Evolutionary conservation across 179 eudicot genomes (phyloP).

Genomic region (Camellia oleifera): DNA sequence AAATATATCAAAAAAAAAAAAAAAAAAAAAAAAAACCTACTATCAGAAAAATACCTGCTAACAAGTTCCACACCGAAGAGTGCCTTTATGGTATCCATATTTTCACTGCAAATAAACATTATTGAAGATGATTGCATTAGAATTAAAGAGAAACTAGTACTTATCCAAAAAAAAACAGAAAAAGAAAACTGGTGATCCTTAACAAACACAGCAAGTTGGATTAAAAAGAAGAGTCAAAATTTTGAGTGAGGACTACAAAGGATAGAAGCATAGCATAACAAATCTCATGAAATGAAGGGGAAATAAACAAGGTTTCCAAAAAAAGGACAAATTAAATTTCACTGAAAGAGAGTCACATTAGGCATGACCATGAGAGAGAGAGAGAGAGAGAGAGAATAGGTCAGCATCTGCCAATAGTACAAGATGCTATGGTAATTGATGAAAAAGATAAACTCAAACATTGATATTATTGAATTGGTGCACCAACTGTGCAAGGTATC

Average conservation of each 20-base stretch:
- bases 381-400: too few relatives aligned
- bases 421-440: not conserved
- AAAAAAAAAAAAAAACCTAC: not conserved
- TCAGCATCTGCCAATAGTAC: not conserved
- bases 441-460: not conserved
- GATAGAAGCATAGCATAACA: not conserved
- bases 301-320: not conserved
- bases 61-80: slow-evolving; percentile 86
- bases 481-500: not conserved
- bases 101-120: slow-evolving; percentile 55
- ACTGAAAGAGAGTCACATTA: not conserved
- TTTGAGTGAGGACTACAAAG: not conserved
- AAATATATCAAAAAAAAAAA: not conserved
- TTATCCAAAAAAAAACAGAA: not conserved
- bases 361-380: not conserved
- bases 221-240: not conserved
- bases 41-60: slow-evolving; percentile 62
- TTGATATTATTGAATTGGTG: not conserved
- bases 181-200: not conserved
- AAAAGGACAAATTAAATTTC: not conserved
- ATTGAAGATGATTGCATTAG: not conserved
- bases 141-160: not conserved
- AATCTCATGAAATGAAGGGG: not conserved
- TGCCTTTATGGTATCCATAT: slow-evolving; percentile 60
- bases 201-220: not conserved